Conservation (phyloP, 768 basidiomycete species). For the Tylopilus sp. region DNA sequence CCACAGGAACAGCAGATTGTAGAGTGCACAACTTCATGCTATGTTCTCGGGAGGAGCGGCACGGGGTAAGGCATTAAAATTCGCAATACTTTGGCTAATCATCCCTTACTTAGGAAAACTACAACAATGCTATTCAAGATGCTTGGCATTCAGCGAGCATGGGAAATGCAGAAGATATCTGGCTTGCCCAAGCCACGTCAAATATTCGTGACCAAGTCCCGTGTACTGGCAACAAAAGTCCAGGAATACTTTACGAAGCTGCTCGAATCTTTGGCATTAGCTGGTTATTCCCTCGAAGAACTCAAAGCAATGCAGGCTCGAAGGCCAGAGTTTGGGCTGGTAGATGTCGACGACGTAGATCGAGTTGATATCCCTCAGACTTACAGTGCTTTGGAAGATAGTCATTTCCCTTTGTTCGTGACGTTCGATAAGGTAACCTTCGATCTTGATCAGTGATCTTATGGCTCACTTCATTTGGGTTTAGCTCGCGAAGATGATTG, state of each 20-base stretch:
- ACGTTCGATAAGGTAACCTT: constrained; percentile 57
- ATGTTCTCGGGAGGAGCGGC: constrained; percentile 68
- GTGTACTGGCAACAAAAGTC: constrained; percentile 64
- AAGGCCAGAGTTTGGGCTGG: constrained; percentile 25
- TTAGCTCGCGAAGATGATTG: constrained; percentile 28
- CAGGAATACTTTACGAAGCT: constrained; percentile 60
- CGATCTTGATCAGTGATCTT: not conserved
- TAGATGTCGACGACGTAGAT: constrained; percentile 34
- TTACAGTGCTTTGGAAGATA: constrained; percentile 54
- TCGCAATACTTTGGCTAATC: not conserved
- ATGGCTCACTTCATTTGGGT: not conserved
- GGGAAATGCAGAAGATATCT: constrained; percentile 32
- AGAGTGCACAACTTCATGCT: constrained; percentile 57
- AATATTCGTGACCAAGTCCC: constrained; percentile 70
- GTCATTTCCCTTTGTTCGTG: constrained; percentile 68
- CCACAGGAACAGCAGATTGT: constrained; percentile 54
- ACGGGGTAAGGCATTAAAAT: constrained; percentile 50
- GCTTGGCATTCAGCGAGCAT: constrained; percentile 61
- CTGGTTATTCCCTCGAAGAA: constrained; percentile 36
- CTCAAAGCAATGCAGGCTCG: constrained; percentile 29
- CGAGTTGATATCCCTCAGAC: constrained; percentile 34
- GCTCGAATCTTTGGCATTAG: constrained; percentile 40
- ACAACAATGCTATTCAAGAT: constrained; percentile 79
- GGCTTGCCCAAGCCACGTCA: constrained; percentile 53
- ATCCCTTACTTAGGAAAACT: constrained; percentile 50